Evolutionary conservation across 139 green algal species (phyloP).

Genomic region (Astrephomene gubernaculifera): DNA sequence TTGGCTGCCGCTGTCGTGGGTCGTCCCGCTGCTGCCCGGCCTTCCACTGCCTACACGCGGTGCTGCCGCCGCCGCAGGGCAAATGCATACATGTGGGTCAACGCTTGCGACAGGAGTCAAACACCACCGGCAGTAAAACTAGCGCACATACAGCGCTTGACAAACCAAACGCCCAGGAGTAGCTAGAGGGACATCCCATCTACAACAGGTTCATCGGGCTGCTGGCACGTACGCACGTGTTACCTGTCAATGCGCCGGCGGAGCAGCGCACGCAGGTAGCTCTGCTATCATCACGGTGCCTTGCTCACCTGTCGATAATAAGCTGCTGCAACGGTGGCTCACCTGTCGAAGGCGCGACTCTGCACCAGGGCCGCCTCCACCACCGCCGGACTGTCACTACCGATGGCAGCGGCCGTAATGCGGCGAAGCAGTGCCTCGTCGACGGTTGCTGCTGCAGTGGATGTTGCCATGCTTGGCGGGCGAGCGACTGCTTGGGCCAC

Average conservation of each 20-base stretch:
- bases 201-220: background rate
- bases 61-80: too few species aligned
- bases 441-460: too few species aligned
- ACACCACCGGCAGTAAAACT: too few species aligned
- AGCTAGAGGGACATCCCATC: background rate
- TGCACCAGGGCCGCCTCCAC: background rate
- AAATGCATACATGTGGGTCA: too few species aligned
- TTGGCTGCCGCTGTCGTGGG: too few species aligned
- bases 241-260: background rate
- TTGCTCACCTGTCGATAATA: background rate
- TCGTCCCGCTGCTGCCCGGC: too few species aligned
- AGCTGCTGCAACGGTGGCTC: background rate
- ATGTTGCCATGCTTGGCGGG: too few species aligned
- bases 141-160: background rate
- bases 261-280: too few species aligned
- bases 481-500: too few species aligned
- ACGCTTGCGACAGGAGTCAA: too few species aligned
- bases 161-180: background rate
- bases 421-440: background rate
- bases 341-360: conserved; percentile 13
- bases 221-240: background rate
- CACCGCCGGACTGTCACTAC: background rate
- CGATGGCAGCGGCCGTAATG: background rate
- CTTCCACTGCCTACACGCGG: too few species aligned
- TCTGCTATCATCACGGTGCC: background rate